These are phyloP conservation scores for Pseudonitzschia multiseries DNA, from an alignment of 108 stramenopile genomes.

Conservation along the genomic window DNA sequence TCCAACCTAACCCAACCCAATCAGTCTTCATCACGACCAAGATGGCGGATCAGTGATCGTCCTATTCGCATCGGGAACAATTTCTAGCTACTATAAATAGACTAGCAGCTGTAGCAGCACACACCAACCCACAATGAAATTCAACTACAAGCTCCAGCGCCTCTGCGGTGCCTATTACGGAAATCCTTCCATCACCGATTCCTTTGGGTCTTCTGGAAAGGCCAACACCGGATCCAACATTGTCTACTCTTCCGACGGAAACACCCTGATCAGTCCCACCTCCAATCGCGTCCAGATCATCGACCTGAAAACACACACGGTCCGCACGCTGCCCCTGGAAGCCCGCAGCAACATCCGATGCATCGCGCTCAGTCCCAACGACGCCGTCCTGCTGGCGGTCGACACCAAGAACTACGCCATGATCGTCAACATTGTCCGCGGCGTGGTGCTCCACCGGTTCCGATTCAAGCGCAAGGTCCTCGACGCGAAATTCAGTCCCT, in stretches of 20 bases:
- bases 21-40: too few species aligned
- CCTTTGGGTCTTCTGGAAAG: conserved; percentile 44
- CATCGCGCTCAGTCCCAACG: conserved; percentile 85
- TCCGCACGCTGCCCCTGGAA: conserved; percentile 89
- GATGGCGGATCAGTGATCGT: too few species aligned
- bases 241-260: conserved; percentile 90
- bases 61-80: too few species aligned
- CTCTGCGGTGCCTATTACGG: conserved; percentile 95
- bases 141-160: conserved; percentile 93
- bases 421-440: conserved; percentile 77
- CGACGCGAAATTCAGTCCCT: conserved; percentile 83
- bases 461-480: conserved; percentile 88
- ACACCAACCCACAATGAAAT: conserved; percentile 61
- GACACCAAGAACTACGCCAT: conserved; percentile 82
- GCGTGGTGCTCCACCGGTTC: conserved; percentile 92
- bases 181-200: conserved; percentile 49
- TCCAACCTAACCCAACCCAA: too few species aligned
- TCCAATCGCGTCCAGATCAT: conserved; percentile 92
- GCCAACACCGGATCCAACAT: conserved; percentile 77
- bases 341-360: conserved; percentile 86
- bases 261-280: conserved; percentile 85
- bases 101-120: too few species aligned
- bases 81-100: too few species aligned
- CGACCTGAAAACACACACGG: conserved; percentile 87
- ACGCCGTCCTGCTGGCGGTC: conserved; percentile 78